Conservation (phyloP, 441 rosid genomes). For the Sinapis alba region DNA sequence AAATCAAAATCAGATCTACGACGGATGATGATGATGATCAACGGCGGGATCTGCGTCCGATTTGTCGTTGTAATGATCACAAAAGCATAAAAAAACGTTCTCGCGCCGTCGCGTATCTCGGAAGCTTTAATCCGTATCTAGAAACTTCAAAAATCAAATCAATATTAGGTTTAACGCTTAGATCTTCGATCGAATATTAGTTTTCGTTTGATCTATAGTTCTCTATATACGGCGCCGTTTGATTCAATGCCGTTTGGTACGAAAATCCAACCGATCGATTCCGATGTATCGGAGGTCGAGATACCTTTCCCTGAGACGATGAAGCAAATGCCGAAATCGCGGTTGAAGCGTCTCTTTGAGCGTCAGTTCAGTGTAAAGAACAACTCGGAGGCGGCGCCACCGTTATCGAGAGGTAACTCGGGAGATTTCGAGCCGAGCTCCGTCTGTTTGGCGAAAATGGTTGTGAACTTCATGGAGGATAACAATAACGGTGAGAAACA, state of each 20-base stretch:
- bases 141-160: conserved; percentile 45
- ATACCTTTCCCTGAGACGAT: conserved; percentile 47
- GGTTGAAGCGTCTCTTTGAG: conserved; percentile 83
- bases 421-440: background rate
- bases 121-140: conserved; percentile 36
- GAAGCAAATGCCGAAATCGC: conserved; percentile 70
- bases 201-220: conserved; percentile 5
- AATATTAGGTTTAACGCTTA: conserved; percentile 17
- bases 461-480: background rate
- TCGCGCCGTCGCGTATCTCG: conserved; percentile 50
- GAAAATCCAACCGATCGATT: conserved; percentile 86
- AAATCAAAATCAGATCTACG: conserved; percentile 5
- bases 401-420: background rate
- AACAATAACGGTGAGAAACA: conserved; percentile 19
- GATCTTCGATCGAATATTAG: background rate
- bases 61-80: conserved; percentile 16
- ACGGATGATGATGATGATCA: conserved; percentile 14
- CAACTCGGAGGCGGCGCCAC: conserved; percentile 26
- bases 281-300: conserved; percentile 35
- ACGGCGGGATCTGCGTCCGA: conserved; percentile 27
- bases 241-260: conserved; percentile 50
- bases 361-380: conserved; percentile 66
- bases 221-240: background rate
- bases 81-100: conserved; percentile 38
- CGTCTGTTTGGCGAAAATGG: background rate